Evolutionary conservation across 139 green algal genomes (phyloP).

Genomic region (Chlorella sp.): DNA sequence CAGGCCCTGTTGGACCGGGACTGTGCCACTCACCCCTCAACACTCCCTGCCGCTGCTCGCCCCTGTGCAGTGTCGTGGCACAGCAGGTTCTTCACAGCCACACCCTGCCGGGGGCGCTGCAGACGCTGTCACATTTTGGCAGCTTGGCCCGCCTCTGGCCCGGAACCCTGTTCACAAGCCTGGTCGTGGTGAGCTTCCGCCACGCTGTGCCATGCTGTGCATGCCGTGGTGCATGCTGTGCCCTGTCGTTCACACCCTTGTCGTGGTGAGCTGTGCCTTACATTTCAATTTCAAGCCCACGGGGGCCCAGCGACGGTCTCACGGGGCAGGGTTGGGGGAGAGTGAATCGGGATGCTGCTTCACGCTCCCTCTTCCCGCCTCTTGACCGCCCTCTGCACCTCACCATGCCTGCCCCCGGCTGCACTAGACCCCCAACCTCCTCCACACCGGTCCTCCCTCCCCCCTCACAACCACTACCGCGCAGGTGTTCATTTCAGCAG

Average conservation of each 20-base stretch:
- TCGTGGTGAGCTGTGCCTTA: no score
- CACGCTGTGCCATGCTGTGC: neutral
- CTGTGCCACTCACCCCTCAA: no score
- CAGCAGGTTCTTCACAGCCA: constrained; percentile 28
- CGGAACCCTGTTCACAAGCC: constrained; percentile 2
- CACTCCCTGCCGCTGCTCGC: neutral
- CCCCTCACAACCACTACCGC: no score
- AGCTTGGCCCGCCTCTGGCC: constrained; percentile 3
- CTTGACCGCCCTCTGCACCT: neutral
- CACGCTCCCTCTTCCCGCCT: neutral
- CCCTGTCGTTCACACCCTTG: no score
- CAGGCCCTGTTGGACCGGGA: no score
- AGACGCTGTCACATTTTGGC: neutral
- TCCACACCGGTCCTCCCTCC: neutral
- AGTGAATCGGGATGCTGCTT: neutral
- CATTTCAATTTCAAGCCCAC: no score
- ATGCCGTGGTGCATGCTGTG: neutral
- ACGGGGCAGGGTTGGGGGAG: no score
- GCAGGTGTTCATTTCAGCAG: constrained; percentile 5
- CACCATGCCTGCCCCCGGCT: neutral
- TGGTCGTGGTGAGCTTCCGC: neutral
- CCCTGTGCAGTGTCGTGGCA: constrained; percentile 3
- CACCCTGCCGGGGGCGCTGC: neutral
- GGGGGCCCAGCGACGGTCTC: no score
- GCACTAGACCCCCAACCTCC: neutral